Conservation (phyloP, 768 basidiomycete species). For the Boletus rubropictus region DNA sequence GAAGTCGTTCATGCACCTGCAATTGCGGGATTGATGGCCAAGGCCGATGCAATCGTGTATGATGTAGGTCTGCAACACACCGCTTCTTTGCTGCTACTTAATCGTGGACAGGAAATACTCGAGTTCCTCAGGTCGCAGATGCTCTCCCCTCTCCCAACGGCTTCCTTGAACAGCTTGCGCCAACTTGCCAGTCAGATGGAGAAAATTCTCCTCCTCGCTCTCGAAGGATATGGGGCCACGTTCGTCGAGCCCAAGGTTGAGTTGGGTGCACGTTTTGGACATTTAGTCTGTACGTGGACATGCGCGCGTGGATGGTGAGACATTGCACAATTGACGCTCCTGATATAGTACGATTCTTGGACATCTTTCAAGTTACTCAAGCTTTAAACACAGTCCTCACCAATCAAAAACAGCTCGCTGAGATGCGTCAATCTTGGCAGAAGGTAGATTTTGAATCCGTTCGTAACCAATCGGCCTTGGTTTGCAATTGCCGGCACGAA, state of each 20-base stretch:
- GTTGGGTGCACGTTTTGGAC: constrained; percentile 84
- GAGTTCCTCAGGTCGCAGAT: constrained; percentile 82
- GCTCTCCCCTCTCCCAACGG: constrained; percentile 66
- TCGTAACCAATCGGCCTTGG: constrained; percentile 86
- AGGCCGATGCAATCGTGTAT: constrained; percentile 85
- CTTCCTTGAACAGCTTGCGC: constrained; percentile 65
- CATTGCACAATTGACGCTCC: constrained; percentile 5
- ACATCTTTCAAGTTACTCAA: constrained; percentile 89
- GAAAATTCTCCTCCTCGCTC: constrained; percentile 73
- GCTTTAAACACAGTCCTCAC: constrained; percentile 84
- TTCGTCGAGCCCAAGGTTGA: constrained; percentile 92
- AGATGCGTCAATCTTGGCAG: constrained; percentile 85
- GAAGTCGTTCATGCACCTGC: constrained; percentile 87
- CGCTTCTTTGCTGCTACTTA: constrained; percentile 12
- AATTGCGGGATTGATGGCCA: constrained; percentile 82
- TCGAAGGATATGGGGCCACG: constrained; percentile 80
- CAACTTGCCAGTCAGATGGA: constrained; percentile 90
- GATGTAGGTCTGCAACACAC: constrained; percentile 56
- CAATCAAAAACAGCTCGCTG: constrained; percentile 76
- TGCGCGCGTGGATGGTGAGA: not conserved
- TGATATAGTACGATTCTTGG: constrained; percentile 74
- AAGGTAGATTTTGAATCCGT: constrained; percentile 89
- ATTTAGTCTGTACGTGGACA: constrained; percentile 69
- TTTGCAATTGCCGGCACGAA: constrained; percentile 90
- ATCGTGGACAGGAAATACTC: constrained; percentile 65